Evolutionary conservation across 169 alveolate species (phyloP), one percentile per base, ranked within the genome.

Genomic region (Plasmodium blacklocki): DNA sequence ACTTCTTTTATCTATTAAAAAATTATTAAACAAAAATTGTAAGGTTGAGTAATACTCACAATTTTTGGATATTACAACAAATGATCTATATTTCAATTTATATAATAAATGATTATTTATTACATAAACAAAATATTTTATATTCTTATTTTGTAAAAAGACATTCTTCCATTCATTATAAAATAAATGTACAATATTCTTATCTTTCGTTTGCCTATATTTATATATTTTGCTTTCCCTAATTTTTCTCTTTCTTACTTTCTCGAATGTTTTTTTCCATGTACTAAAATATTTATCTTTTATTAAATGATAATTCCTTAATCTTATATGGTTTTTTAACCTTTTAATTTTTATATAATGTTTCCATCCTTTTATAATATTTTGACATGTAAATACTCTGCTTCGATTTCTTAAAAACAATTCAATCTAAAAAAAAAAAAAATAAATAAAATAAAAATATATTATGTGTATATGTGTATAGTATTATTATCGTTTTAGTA

Each of bases 201-300:
- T 3, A 64, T 76, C 66, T 49, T 56, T 56, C 50, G 66, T n/a
- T 64, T 76, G 89, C 89, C 89, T 76, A 76, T 50, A 6, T 5
- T 54, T 63, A 2, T 63, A 58, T 76, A 76, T 21, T 76, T 14
- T 64, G 50, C 29, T 9, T 66, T 23, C 54, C 2, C 49, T 43
- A n/a, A 45, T 29, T 43, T 76, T 76, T 64, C 54, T 47, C 50
- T 64, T 39, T 32, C 89, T 76, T 76, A 76, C 89, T 76, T 64
- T 76, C 29, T 64, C 49, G n/a, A 23, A 76, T 23, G 21, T 23
- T 5, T 49, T 64, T 58, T 66, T 49, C 89, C 89, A 76, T 70
- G 52, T 12, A 12, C 19, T n/a, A 56, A 26, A 76, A 68, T 76
- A 76, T 64, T 76, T 66, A 2, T 43, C 12, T 9, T 76, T 76